These are phyloP conservation scores for Pseudopediastrum boryanum DNA, from an alignment of 139 green algal genomes.

Conservation along the genomic window DNA sequence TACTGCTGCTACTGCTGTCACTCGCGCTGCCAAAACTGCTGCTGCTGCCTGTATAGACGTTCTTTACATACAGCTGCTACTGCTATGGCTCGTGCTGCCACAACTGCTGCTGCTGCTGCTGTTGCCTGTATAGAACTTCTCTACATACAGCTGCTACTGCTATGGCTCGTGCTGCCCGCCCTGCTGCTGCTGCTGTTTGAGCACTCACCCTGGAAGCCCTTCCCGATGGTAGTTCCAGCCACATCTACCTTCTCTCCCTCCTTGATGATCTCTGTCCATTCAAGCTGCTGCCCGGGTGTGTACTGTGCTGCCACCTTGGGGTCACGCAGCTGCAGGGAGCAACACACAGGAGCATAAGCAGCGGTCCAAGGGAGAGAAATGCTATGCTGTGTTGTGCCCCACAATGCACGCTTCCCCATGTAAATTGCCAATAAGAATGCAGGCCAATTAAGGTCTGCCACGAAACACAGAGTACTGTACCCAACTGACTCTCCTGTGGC, in stretches of 20 bases:
- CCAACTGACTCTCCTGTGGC: too few species aligned
- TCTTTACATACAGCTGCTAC: background rate
- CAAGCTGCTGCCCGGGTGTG: constrained; percentile 83
- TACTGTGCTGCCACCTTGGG: constrained; percentile 56
- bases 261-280: constrained; percentile 89
- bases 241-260: constrained; percentile 94
- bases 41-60: background rate
- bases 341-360: background rate
- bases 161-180: background rate
- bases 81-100: background rate
- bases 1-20: background rate
- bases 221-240: constrained; percentile 88
- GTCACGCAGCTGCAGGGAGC: constrained; percentile 65
- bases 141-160: background rate
- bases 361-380: too few species aligned
- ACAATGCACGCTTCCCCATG: too few species aligned
- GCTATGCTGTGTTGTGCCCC: background rate
- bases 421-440: too few species aligned
- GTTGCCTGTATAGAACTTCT: background rate
- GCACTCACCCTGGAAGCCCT: constrained; percentile 87
- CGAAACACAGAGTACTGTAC: too few species aligned
- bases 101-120: background rate
- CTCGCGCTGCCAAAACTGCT: background rate
- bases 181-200: background rate
- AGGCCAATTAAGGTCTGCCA: too few species aligned